Percentiles rank a stretch among this genome's conserved stretches.
Conservation (phyloP, 495 filamentous ascomycete genomes). For the Sabuloglossum arenarium region DNA sequence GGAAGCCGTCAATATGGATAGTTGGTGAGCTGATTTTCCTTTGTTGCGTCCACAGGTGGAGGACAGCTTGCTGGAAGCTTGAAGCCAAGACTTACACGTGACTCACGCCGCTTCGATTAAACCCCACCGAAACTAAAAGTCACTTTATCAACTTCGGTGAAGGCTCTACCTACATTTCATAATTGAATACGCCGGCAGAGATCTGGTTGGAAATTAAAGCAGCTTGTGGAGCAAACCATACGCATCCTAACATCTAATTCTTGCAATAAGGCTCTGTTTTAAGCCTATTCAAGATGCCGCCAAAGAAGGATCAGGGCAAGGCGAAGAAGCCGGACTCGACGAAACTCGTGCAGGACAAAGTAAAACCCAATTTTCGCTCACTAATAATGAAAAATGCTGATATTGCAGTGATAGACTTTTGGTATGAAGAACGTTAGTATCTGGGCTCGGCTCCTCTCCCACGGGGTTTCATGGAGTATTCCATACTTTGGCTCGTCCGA, state of each 20-base stretch:
- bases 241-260: background rate
- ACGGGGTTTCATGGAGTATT: background rate
- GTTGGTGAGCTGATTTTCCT: background rate
- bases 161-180: background rate
- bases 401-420: constrained; percentile 39
- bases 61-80: background rate
- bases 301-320: constrained; percentile 51
- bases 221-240: no score
- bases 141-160: background rate
- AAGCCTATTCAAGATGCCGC: constrained; percentile 48
- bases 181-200: no score
- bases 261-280: background rate
- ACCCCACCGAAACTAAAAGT: background rate
- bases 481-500: background rate
- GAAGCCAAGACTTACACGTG: background rate
- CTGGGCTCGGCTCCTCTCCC: constrained; percentile 7
- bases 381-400: constrained; percentile 7
- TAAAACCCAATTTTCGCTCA: constrained; percentile 13
- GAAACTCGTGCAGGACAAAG: constrained; percentile 71
- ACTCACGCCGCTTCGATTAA: background rate
- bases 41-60: background rate
- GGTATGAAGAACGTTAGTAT: constrained; percentile 86
- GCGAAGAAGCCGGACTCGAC: constrained; percentile 39
- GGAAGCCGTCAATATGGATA: background rate
- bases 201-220: no score